Percentiles rank a stretch among this genome's conserved stretches.
These are phyloP conservation scores for Clathrus columnatus DNA, from an alignment of 768 basidiomycete genomes.

Conservation along the genomic window DNA sequence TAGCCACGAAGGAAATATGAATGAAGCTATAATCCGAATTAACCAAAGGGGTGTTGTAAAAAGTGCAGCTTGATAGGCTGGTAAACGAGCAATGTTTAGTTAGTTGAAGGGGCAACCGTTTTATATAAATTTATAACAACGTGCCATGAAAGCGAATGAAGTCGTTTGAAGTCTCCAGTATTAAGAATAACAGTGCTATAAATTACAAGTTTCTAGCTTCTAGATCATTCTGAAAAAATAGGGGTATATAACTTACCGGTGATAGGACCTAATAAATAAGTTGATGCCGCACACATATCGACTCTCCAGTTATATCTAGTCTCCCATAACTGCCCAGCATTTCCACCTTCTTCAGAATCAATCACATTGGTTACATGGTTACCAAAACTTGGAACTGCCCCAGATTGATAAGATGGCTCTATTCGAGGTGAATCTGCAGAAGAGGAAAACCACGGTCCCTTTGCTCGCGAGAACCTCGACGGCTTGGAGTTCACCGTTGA, in stretches of 20 bases:
- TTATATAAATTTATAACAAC: constrained; percentile 16
- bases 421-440: constrained; percentile 20
- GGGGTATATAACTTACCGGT: constrained; percentile 42
- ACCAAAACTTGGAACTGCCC: constrained; percentile 50
- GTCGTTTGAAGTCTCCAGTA: constrained; percentile 72
- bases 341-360: constrained; percentile 31
- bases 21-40: constrained; percentile 44
- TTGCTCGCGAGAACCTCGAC: constrained; percentile 16
- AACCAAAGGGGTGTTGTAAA: constrained; percentile 54
- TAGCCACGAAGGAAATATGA: constrained; percentile 48
- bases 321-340: constrained; percentile 55
- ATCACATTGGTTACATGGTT: constrained; percentile 33
- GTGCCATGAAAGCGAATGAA: constrained; percentile 71
- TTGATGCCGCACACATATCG: constrained; percentile 53
- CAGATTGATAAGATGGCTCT: constrained; percentile 58
- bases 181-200: constrained; percentile 52
- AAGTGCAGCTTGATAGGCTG: constrained; percentile 75
- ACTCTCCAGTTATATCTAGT: constrained; percentile 59
- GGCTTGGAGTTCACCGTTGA: constrained; percentile 21
- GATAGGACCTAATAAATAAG: constrained; percentile 62
- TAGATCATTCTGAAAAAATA: neutral
- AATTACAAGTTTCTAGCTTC: neutral
- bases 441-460: constrained; percentile 47
- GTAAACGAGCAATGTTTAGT: constrained; percentile 5
- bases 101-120: too few relatives aligned